These are phyloP conservation scores for Fraxinus albicans DNA, from an alignment of 305 asterid genomes.

Conservation along the genomic window DNA sequence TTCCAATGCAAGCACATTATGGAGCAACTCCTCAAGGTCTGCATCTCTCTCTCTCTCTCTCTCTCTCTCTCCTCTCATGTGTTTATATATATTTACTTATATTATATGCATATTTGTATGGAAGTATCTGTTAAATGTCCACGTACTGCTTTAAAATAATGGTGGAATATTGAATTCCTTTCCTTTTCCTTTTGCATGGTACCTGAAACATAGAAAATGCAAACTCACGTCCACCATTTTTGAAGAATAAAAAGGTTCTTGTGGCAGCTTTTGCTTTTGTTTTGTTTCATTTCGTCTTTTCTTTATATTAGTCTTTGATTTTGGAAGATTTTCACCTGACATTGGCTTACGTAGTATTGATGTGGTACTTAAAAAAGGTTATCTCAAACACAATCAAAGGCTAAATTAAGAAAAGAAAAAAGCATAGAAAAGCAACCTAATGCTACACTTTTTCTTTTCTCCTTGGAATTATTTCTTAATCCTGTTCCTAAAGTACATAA, in stretches of 20 bases:
- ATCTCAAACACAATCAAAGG: slow-evolving; percentile 26
- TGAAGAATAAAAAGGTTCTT: slow-evolving; percentile 40
- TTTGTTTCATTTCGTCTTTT: slow-evolving; percentile 23
- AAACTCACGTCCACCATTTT: slow-evolving; percentile 56
- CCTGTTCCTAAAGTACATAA: slow-evolving; percentile 28
- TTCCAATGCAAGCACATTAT: slow-evolving; percentile 52
- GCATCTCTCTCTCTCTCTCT: neutral
- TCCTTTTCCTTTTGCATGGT: slow-evolving; percentile 62
- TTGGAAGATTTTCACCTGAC: slow-evolving; percentile 47
- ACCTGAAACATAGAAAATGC: slow-evolving; percentile 41
- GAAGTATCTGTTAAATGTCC: slow-evolving; percentile 12
- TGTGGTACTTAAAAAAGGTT: slow-evolving; percentile 16
- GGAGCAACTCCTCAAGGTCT: slow-evolving; percentile 90
- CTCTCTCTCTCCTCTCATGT: neutral
- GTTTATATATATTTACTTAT: neutral
- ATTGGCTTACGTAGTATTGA: slow-evolving; percentile 14
- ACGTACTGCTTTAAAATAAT: slow-evolving; percentile 26
- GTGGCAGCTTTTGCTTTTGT: slow-evolving; percentile 68
- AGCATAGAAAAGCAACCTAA: slow-evolving; percentile 28
- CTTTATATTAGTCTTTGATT: slow-evolving; percentile 15
- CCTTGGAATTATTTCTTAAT: slow-evolving; percentile 36
- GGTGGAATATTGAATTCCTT: slow-evolving; percentile 27
- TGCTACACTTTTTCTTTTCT: slow-evolving; percentile 33
- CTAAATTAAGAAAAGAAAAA: slow-evolving; percentile 21
- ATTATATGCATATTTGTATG: neutral